Evolutionary conservation across 2,329 filamentous ascomycete genomes (phyloP).

Genomic region (Phyllosticta citribraziliensis): DNA sequence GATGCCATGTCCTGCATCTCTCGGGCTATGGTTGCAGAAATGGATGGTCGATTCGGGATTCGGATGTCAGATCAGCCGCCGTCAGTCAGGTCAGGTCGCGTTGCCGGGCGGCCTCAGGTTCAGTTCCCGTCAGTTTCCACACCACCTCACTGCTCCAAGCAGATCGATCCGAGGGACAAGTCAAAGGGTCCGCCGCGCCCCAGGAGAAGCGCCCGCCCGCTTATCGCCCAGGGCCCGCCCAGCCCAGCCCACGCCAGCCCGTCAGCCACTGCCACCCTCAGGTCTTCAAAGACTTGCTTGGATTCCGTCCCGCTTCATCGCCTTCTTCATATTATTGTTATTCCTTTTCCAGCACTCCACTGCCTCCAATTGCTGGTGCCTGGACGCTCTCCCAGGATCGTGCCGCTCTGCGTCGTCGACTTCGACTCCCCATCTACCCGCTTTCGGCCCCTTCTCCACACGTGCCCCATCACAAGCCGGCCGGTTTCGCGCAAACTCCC

Average conservation of each 20-base stretch:
- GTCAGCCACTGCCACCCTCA: background rate
- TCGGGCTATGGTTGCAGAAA: no score
- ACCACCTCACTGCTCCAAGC: background rate
- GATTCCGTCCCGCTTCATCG: background rate
- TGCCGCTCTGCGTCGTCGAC: background rate
- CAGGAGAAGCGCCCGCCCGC: background rate
- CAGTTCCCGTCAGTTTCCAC: background rate
- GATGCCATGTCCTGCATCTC: no score
- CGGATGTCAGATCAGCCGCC: background rate
- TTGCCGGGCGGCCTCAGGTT: no score
- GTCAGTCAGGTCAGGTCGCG: background rate
- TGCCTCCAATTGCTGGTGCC: background rate
- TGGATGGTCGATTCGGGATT: background rate
- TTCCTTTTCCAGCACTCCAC: background rate
- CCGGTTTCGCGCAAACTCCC: conserved; percentile 1
- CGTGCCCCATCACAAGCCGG: conserved; percentile 4
- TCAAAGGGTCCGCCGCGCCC: background rate
- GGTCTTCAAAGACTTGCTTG: background rate
- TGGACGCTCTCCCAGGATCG: background rate
- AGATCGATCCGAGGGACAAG: background rate
- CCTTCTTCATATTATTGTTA: background rate
- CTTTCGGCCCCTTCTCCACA: conserved; percentile 1
- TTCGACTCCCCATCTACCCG: background rate
- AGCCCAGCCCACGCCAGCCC: background rate
- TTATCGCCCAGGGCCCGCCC: background rate